A percentile compares a stretch with the other conserved stretches of the same genome.
Evolutionary conservation across 2,329 filamentous ascomycete species (phyloP).

Genomic region (Graphilbum ipis-grandicollis): DNA sequence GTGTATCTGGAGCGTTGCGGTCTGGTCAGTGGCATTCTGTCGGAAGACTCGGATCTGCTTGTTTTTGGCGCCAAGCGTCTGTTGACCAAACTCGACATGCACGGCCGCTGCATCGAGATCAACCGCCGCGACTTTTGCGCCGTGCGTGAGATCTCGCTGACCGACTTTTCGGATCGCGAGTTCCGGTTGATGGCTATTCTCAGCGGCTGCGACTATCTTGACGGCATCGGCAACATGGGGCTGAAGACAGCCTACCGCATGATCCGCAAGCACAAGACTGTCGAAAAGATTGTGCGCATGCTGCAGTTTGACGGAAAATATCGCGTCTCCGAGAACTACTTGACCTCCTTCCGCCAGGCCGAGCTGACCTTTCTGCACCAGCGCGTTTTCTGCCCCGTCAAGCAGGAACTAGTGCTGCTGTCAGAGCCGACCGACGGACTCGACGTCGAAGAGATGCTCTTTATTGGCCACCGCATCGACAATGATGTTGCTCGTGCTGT

Average conservation of each 20-base stretch:
- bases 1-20: slow-evolving; percentile 83
- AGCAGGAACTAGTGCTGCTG: slow-evolving; percentile 55
- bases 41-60: slow-evolving; percentile 88
- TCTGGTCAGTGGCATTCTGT: slow-evolving; percentile 72
- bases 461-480: slow-evolving; percentile 60
- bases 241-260: slow-evolving; percentile 86
- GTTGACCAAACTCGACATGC: slow-evolving; percentile 85
- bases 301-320: slow-evolving; percentile 81
- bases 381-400: slow-evolving; percentile 74
- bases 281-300: slow-evolving; percentile 67
- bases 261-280: slow-evolving; percentile 75
- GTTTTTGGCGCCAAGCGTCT: slow-evolving; percentile 88
- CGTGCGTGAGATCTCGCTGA: slow-evolving; percentile 72
- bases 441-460: slow-evolving; percentile 55
- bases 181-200: slow-evolving; percentile 94
- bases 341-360: slow-evolving; percentile 66
- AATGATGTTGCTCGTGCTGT: slow-evolving; percentile 54
- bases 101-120: slow-evolving; percentile 85
- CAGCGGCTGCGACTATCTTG: slow-evolving; percentile 91
- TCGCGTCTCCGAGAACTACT: slow-evolving; percentile 62
- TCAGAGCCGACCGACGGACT: slow-evolving; percentile 47
- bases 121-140: slow-evolving; percentile 77
- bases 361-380: slow-evolving; percentile 89
- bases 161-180: slow-evolving; percentile 80
- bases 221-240: slow-evolving; percentile 68